phyloP scores from a whole-genome alignment of 2,329 filamentous ascomycete species.

The Sclerotiophoma versabilis region DNA sequence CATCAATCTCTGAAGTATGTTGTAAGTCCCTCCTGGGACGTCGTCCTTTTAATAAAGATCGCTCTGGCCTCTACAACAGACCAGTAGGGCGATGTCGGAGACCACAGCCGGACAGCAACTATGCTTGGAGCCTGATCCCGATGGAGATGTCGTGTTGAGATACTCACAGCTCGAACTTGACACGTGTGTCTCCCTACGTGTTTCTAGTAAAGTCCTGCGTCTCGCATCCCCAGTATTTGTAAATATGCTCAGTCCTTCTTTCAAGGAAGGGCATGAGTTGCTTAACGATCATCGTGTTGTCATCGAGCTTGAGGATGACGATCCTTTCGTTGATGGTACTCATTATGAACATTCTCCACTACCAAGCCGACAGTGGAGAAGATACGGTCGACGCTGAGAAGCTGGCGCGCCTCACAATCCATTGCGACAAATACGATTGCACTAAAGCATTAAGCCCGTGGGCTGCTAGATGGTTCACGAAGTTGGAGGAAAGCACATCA shows the following conservation, averaged over 20 bases:
- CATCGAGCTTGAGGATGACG: constrained; percentile 14
- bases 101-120: neutral
- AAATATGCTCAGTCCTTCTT: constrained; percentile 11
- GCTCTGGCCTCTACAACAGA: neutral
- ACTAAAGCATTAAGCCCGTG: constrained; percentile 10
- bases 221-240: constrained; percentile 14
- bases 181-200: constrained; percentile 1
- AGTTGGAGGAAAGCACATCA: neutral
- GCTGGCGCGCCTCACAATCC: constrained; percentile 10
- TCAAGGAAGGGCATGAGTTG: constrained; percentile 12
- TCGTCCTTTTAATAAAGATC: neutral
- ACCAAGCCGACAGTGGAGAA: neutral
- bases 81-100: neutral
- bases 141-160: neutral
- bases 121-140: neutral
- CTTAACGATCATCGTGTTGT: neutral
- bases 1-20: neutral
- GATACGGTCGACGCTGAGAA: constrained; percentile 6
- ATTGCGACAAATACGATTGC: constrained; percentile 15
- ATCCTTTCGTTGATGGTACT: constrained; percentile 9
- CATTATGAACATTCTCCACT: constrained; percentile 12
- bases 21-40: neutral
- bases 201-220: constrained; percentile 14
- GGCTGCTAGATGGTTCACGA: constrained; percentile 11
- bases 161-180: neutral